phyloP scores from a whole-genome alignment of 1,139 yeast genomes.

The Yamadazyma trypodendri region DNA sequence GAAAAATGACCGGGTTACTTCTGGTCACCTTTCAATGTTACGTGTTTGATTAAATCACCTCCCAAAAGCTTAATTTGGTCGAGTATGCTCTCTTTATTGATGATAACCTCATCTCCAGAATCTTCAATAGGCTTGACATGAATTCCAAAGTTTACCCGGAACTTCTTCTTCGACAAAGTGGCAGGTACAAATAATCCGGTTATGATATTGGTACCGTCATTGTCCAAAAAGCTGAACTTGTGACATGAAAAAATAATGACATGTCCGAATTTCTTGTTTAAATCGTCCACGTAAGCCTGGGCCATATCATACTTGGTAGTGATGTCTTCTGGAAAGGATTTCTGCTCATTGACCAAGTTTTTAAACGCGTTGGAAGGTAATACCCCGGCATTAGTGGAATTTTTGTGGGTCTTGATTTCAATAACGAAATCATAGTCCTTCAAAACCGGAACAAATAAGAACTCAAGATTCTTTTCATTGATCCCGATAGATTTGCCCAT shows the following conservation, averaged over 20 bases:
- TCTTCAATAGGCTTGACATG: constrained; percentile 65
- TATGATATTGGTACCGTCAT: constrained; percentile 58
- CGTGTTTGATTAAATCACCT: constrained; percentile 55
- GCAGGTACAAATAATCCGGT: constrained; percentile 81
- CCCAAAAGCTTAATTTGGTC: constrained; percentile 75
- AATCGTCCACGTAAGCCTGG: constrained; percentile 51
- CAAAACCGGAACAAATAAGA: constrained; percentile 76
- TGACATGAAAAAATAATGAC: constrained; percentile 61
- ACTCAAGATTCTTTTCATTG: constrained; percentile 45
- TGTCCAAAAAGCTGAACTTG: constrained; percentile 47
- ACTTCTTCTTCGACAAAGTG: constrained; percentile 54
- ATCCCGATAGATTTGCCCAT: constrained; percentile 48
- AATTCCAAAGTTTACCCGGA: constrained; percentile 77
- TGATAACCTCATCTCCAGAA: constrained; percentile 49
- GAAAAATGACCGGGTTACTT: neutral
- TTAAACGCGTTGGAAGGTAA: constrained; percentile 54
- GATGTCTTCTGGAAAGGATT: constrained; percentile 46
- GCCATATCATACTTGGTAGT: constrained; percentile 54
- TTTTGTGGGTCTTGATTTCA: constrained; percentile 48
- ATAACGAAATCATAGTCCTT: constrained; percentile 82
- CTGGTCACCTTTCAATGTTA: constrained; percentile 17
- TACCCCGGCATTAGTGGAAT: constrained; percentile 53
- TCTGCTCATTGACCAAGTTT: constrained; percentile 50
- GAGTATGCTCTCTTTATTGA: constrained; percentile 74
- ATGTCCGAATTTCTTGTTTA: constrained; percentile 55